phyloP scores from a whole-genome alignment of 495 filamentous ascomycete species.

The Thermothielavioides terrestris region DNA sequence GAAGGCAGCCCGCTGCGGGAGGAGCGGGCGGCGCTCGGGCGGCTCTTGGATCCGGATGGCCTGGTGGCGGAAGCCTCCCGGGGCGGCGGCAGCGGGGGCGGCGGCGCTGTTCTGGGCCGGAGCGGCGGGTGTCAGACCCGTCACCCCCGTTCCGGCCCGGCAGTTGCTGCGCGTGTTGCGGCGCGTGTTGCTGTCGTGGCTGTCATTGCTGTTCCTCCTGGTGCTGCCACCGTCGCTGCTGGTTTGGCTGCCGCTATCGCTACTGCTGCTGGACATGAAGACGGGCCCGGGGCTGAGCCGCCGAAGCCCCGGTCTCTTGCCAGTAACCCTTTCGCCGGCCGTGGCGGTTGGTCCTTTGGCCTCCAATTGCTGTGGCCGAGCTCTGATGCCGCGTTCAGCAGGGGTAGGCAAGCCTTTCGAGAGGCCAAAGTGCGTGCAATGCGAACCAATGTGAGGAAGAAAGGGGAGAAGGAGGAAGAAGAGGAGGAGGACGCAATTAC shows the following conservation, averaged over 20 bases:
- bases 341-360: neutral
- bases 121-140: neutral
- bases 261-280: neutral
- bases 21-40: conserved; percentile 21
- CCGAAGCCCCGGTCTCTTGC: neutral
- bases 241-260: neutral
- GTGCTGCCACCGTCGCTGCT: neutral
- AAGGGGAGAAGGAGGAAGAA: too few species aligned
- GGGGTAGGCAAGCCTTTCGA: too few species aligned
- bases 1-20: conserved; percentile 20
- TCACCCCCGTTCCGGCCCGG: too few species aligned
- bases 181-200: neutral
- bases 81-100: neutral
- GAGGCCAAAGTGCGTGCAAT: too few species aligned
- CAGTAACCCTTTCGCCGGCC: neutral
- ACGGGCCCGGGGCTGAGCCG: neutral
- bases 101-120: neutral
- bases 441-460: too few species aligned
- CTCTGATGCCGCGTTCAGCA: too few species aligned
- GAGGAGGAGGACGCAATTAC: too few species aligned
- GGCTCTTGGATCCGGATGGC: conserved; percentile 26
- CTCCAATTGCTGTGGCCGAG: neutral
- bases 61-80: conserved; percentile 3
- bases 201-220: neutral
- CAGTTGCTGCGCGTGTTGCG: neutral